Percentiles rank a stretch among this genome's conserved stretches.
Conservation (phyloP, 306 rosid genomes). For the Cucumis cinereus region DNA sequence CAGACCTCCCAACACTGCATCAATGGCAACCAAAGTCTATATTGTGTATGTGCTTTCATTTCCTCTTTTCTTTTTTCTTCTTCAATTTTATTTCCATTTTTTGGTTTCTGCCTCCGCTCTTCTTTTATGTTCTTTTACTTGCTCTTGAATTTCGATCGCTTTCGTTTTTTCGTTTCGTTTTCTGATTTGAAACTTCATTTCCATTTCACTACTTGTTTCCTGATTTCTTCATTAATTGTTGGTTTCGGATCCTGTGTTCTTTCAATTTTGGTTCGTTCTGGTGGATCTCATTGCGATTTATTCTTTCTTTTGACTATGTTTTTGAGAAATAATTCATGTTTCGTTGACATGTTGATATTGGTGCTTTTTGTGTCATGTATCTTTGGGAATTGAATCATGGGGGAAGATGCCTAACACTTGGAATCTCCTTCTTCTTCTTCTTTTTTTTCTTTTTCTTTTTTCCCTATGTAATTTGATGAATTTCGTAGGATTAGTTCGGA, state of each 20-base stretch:
- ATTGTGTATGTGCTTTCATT: constrained; percentile 61
- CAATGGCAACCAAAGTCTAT: constrained; percentile 85
- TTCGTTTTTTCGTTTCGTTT: no score
- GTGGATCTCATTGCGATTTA: constrained; percentile 1
- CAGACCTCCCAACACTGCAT: constrained; percentile 11
- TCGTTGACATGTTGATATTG: neutral
- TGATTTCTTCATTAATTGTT: neutral
- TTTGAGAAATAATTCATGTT: neutral
- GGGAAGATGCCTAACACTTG: neutral
- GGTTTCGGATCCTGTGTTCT: neutral
- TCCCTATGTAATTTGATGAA: neutral
- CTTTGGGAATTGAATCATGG: neutral
- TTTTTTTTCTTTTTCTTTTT: neutral
- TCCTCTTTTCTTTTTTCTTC: neutral
- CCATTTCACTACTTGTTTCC: neutral
- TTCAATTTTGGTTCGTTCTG: neutral
- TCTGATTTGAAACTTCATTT: neutral
- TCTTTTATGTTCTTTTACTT: neutral
- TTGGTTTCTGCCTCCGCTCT: neutral
- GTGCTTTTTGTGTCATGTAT: neutral
- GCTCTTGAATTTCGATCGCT: constrained; percentile 3
- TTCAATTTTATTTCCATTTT: neutral
- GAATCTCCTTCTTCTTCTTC: neutral
- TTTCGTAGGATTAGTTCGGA: neutral
- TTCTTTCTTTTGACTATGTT: neutral